Base-by-base conservation (phyloP, 2,329 filamentous ascomycete genomes). In the Ophiostoma sp. region DNA sequence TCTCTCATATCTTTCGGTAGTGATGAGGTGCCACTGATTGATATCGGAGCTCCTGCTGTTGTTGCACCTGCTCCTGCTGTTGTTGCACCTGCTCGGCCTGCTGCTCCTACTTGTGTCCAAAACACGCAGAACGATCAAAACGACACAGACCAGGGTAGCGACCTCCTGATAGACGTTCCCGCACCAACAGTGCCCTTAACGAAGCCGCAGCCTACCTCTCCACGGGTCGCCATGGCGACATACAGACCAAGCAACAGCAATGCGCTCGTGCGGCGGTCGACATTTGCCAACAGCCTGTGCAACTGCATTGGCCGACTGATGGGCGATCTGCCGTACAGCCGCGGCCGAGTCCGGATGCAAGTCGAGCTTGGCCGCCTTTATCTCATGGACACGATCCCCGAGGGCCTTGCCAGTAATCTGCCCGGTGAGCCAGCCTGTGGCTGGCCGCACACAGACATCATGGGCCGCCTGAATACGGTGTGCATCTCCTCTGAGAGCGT, bases 281-380 rank as follows among this genome's bases (percentile, higher is more conserved):
- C n/a, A 0, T 69, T 72, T 52, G 16, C 66, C 8, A 18, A 62
- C 49, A 42, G 63, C 6, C 58, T 73, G 4, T 69, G 36, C 60
- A 44, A 38, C 36, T 38, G 66, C 70, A 41, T 73, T 65, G 36
- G 40, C 1, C 68, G 49, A 4, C 64, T 75, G 8, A 55, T 74
- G 8, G 62, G 38, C 2, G 68, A 69, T 9, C 70, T 73, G 4
- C 72, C 72, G 4, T 75, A 73, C 64, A 63, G 70, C 7, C 60
- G 66, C 8, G 73, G 74, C 40, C 73, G 69, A n/a, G 52, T 76
- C 12, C 67, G 68, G 5, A 60, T 77, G 47, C 69, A 72, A 36
- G 74, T 72, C 0, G 75, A 76, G 9, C 67, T 78, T 9, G 76
- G 76, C 3, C 74, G 76, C 5, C 70, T 74, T 42, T 74, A 75